Evolutionary conservation across 2,329 filamentous ascomycete species (phyloP), one percentile per base, ranked within the genome.

Genomic region (Aureobasidium pullulans): DNA sequence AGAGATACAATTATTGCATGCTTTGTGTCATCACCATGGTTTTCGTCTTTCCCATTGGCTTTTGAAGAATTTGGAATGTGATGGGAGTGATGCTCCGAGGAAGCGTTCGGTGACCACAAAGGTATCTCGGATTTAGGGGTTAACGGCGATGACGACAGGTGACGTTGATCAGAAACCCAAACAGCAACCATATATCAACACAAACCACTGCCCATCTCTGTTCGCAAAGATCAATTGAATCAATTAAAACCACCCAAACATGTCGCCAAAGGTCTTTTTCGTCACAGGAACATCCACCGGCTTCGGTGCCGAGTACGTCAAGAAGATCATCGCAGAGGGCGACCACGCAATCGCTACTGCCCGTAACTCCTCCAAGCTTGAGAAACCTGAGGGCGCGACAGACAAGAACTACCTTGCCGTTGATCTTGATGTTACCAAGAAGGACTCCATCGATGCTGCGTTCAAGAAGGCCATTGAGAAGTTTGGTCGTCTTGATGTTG

Each of bases 401-500:
- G 72, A 77, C 36, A 71, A 75, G 46, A 82, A 81, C 63, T 77
- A 76, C 62, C 71, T 83, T 2, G 65, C 78, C 2, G 63, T 78
- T 2, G 74, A 78, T 13, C 75, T 84, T 13, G 82, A 85, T 63
- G 81, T 85, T 0, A 80, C 77, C 0, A 68, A 71, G 42, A 60
- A 67, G 19, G 57, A 60, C 1, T 77, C 79, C 2, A 77, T 82
- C 57, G 68, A 76, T 34, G 70, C 69, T 7, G 77, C 77, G 1
- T 77, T 81, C 63, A 70, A 76, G 7, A 68, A 70, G 16, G 75
- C 76, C 0, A 57, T 77, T 28, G 68, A 75, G 2, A 77, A 77
- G 49, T 85, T 83, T 65, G 76, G 77, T 16, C 77, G 79, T 7
- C 69, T 86, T 46, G 82, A 86, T 66, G 78, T 84, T 1, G 78